Base-by-base conservation (phyloP, 331 rosid species). In the Rhamnella rubrinervis region DNA sequence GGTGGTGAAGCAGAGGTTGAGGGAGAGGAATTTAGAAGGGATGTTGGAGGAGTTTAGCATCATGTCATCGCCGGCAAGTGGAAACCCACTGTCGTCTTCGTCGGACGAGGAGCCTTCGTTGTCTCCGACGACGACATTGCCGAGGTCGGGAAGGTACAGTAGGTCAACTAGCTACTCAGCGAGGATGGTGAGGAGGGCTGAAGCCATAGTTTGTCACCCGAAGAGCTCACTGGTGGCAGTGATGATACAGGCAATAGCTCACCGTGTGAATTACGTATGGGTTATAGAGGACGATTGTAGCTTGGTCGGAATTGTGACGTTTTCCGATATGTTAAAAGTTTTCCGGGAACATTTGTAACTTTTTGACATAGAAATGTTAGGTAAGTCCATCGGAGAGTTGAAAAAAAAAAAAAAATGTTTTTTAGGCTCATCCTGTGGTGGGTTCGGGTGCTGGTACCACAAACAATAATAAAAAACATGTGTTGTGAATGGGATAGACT, bases 181-280 rank as follows among this genome's bases (percentile, higher is more conserved):
- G 0, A 88, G 96, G 75, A 87, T 85, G 81, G 96, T 85, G 70
- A 86, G 96, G 57, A 85, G 86, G 62, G 88, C 91, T 0, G 99
- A 95, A 78, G 97, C 97, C 26, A 86, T 89, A 23, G 96, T 95
- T 53, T 95, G 99, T 52, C 97, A 91, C 55, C 91, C 91, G 19
- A 87, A 82, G 82, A 95, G 96, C 82, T 95, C 99, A 0, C 63
- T 95, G 64, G 79, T 91, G 21, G 99, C 99, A 63, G 99, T 87
- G 64, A 87, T 95, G 93, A 95, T 95, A 67, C 99, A 95, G 72
- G 99, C 99, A 44, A 91, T 95, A 60, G 96, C 99, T 77, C 97
- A 95, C 26, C 81, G 99, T 26, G 99, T 87, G 50, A 91, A 89
- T 67, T 95, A 95, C 52, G 83, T 91, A 52, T 95, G 99, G 99